Base-by-base conservation (phyloP, 495 filamentous ascomycete genomes). In the Trypethelium eluteriae region DNA sequence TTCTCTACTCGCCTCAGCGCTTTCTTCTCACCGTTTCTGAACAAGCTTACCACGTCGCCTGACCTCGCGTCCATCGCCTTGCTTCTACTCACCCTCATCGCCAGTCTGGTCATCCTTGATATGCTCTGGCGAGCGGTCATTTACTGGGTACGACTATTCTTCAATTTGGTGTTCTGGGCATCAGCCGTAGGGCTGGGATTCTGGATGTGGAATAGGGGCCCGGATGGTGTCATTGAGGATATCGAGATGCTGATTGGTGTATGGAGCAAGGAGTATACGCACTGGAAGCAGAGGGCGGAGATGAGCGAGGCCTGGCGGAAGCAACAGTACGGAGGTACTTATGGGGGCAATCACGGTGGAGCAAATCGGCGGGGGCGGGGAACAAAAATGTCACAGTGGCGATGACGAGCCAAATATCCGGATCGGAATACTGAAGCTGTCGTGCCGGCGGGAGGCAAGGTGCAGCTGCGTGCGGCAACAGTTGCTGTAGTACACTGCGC, bases 41-140 rank as follows among this genome's bases (percentile, higher is more conserved):
- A 80, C 62, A 76, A 80, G 68, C 67, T 82, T 62, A 73, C 80
- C 35, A 76, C 73, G 70, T 69, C 79, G 80, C 71, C 85, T 83
- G 86, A 90, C 77, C 72, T 90, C 62, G 70, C 85, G 56, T 84
- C 87, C 18, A 76, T 89, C 65, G 72, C 86, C 4, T 73, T 83
- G 44, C 76, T 89, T 14, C 69, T 84, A 1, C 65, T 86, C 49
- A 67, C 84, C 53, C 70, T 92, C 39, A 72, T 90, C 67, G 62
- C 91, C 61, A 83, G 83, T 18, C 75, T 93, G 67, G 83, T 87
- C 72, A 71, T 92, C 64, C 76, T 94, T n/a, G 77, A 85, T 71
- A 85, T 86, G 74, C 75, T 88, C 36, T 84, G 84, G 61, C 81
- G 88, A 44, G 75, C 89, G 2, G 76, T 95, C 64, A 79, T 91